Evolutionary conservation across 345 rosid genomes (phyloP), one percentile per base, ranked within the genome.

Genomic region (Barbarea vulgaris): DNA sequence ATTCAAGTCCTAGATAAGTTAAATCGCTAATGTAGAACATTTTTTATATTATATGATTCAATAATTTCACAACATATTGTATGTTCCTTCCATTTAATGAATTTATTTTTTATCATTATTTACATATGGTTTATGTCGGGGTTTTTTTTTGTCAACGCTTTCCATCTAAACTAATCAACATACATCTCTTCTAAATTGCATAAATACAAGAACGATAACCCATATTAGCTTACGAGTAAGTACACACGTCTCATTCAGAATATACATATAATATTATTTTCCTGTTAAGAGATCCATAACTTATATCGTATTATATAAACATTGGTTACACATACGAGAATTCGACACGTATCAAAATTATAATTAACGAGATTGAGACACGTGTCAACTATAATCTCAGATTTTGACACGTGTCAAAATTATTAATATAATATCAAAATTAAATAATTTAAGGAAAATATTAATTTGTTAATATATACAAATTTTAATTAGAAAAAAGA

Each of bases 1-100:
- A 63, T 24, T 62, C 62, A 39, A 63, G 69, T 39, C 63, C 77
- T 52, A 51, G 76, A 62, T 39, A 63, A 59, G 17, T 25, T 68
- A 17, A 15, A 10, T 22, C 28, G 34, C 22, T 37, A 13, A 27
- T 63, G 33, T 63, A 63, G 61, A 61, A 27, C n/a, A 36, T 12
- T 62, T 62, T 62, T 27, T 62, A 48, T 61, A 37, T 19, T 41
- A 24, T 21, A 24, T 58, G 67, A 48, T 24, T 8, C 48, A 46
- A 21, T 17, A 41, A 24, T 27, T 27, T 68, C 19, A n/a, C 10
- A 46, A 46, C 50, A 46, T 46, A 0, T 46, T 46, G 21, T 46
- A 46, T n/a, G 3, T n/a, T 46, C 48, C 48, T 27, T 21, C 34
- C 18, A 37, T 22, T 53, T 15, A 21, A 15, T 52, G 15, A 3